Base-by-base conservation (phyloP, 2,329 filamentous ascomycete genomes). In the Phoma sp. region DNA sequence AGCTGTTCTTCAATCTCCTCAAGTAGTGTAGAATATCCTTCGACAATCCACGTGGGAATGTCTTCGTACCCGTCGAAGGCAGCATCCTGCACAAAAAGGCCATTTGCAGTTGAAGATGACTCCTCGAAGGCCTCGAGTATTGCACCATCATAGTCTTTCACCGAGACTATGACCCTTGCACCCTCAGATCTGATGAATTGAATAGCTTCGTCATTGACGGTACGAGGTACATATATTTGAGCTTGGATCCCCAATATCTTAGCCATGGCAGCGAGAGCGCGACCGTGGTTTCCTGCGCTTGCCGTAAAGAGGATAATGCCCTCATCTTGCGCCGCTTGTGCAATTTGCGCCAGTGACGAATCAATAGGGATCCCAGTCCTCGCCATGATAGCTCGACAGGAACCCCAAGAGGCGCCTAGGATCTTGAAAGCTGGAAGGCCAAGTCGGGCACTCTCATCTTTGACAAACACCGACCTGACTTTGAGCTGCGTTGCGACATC, bases 391-490 rank as follows among this genome's bases (percentile, higher is more conserved):
- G 83, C 81, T 62, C 85, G 87, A 3, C 83, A 80, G 0, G 84
- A 46, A 42, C 52, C 89, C 89, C 89, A 93, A 0, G 87, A 89
- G 1, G 90, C 89, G 18, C 90, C 90, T 0, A 93, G 81, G 39
- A 93, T 89, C 72, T 95, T 95, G 79, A 93, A 93, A 0, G 89
- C 83, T 0, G 88, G 88, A 1, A 93, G 78, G 0, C 86, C 86
- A 33, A 91, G 84, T 4, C 89, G 82, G 47, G 75, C 78, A 25
- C 83, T 86, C 70, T 93, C 89, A 63, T 92, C 85, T 67, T 93
- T 93, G 59, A 92, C 66, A 33, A 86, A 80, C 3, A 93, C 78
- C 4, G 79, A 75, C 6, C 61, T 55, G 4, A 74, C 49, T 0
- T 82, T 82, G 0, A 91, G 71, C 11, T 86, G 79, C 2, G 75